phyloP scores from a whole-genome alignment of 352 stramenopile genomes.

The Globisporangium radiosum region DNA sequence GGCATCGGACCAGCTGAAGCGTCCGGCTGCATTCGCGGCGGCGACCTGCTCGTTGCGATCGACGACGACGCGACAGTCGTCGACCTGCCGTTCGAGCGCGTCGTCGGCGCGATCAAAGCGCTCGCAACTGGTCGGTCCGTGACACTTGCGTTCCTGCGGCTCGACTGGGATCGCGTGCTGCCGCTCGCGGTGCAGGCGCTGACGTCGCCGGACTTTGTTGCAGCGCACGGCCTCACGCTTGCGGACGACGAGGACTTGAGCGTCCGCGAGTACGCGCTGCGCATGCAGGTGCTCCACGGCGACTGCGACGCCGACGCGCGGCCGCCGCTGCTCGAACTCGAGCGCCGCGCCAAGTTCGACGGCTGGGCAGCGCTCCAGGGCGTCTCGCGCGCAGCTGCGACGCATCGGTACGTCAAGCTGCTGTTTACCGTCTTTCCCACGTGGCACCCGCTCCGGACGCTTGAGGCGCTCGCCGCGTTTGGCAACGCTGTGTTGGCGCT shows the following conservation, averaged over 20 bases:
- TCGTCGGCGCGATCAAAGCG: conserved; percentile 57
- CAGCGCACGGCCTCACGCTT: conserved; percentile 37
- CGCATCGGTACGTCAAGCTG: conserved; percentile 79
- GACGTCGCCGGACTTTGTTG: conserved; percentile 36
- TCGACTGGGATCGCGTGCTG: conserved; percentile 56
- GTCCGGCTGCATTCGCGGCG: conserved; percentile 44
- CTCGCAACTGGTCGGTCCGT: conserved; percentile 38
- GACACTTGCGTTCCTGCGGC: conserved; percentile 45
- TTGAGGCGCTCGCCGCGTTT: conserved; percentile 42
- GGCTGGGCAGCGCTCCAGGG: conserved; percentile 66
- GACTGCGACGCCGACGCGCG: conserved; percentile 53
- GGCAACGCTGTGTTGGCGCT: conserved; percentile 18
- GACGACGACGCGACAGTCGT: conserved; percentile 47
- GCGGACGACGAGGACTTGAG: conserved; percentile 56
- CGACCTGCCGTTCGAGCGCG: conserved; percentile 60
- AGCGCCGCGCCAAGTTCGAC: conserved; percentile 69
- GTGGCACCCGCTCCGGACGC: conserved; percentile 53
- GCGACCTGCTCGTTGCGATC: conserved; percentile 67
- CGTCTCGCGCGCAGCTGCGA: conserved; percentile 25
- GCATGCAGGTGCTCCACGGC: conserved; percentile 68
- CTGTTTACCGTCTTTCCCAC: conserved; percentile 64
- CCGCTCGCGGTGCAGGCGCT: conserved; percentile 44
- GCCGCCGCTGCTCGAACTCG: conserved; percentile 60
- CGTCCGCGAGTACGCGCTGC: conserved; percentile 70
- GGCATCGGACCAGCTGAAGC: conserved; percentile 55